Percentiles rank a stretch among this genome's conserved stretches.
These are phyloP conservation scores for Boletus vermiculosoides DNA, from an alignment of 768 basidiomycete species.

Conservation along the genomic window DNA sequence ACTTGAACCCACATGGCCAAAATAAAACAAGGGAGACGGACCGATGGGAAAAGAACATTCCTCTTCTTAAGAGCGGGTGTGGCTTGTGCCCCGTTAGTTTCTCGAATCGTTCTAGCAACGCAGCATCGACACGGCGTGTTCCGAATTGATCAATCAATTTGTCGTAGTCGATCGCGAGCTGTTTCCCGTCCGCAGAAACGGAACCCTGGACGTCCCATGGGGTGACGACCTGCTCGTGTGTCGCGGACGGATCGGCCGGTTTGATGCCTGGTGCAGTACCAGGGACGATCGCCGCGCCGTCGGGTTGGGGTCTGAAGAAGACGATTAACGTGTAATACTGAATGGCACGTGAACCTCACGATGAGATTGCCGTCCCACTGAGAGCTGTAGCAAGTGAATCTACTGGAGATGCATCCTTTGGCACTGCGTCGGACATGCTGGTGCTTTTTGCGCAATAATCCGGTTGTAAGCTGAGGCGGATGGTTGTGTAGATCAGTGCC, in stretches of 20 bases:
- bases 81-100: conserved; percentile 84
- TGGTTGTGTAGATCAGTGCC: background rate
- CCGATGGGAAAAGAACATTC: conserved; percentile 99
- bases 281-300: conserved; percentile 1
- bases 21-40: conserved; percentile 34
- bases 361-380: conserved; percentile 26
- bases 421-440: conserved; percentile 23
- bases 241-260: conserved; percentile 28
- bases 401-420: conserved; percentile 25
- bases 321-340: background rate
- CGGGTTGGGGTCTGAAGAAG: conserved; percentile 14
- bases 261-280: conserved; percentile 31
- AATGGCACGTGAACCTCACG: conserved; percentile 27
- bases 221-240: conserved; percentile 79
- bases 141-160: conserved; percentile 95
- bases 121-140: conserved; percentile 74
- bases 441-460: background rate
- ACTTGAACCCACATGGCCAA: background rate
- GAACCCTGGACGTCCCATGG: conserved; percentile 98
- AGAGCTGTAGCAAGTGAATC: conserved; percentile 30
- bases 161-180: conserved; percentile 94
- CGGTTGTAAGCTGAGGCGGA: background rate
- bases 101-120: conserved; percentile 86
- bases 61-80: conserved; percentile 83
- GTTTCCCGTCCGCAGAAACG: conserved; percentile 82